These are phyloP conservation scores for Metschnikowia lochheadii DNA, from an alignment of 805 yeast species.

Conservation along the genomic window DNA sequence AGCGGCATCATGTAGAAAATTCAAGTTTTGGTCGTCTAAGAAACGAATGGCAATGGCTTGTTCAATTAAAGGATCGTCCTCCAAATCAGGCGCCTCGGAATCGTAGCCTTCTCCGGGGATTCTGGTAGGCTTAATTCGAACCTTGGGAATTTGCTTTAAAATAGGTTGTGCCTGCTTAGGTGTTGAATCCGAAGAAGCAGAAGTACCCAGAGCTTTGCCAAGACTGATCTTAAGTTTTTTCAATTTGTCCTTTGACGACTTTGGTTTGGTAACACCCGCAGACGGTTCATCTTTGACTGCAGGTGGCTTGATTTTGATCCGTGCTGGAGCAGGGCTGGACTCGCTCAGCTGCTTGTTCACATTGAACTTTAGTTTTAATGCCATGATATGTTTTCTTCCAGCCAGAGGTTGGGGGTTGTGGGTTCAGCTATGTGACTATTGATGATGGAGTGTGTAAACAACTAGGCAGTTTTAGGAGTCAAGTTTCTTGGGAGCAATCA, in stretches of 20 bases:
- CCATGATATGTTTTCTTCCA: slow-evolving; percentile 9
- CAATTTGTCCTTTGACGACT: slow-evolving; percentile 17
- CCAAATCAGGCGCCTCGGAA: slow-evolving; percentile 92
- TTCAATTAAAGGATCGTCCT: slow-evolving; percentile 89
- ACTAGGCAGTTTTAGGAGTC: background rate
- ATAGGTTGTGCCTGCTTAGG: slow-evolving; percentile 7
- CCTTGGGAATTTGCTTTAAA: slow-evolving; percentile 35
- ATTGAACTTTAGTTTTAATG: slow-evolving; percentile 20
- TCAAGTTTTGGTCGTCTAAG: slow-evolving; percentile 64
- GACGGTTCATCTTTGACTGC: slow-evolving; percentile 8
- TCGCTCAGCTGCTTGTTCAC: slow-evolving; percentile 12
- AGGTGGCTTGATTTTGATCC: slow-evolving; percentile 22
- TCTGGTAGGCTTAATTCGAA: slow-evolving; percentile 56
- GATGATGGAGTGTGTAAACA: background rate
- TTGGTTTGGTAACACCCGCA: slow-evolving; percentile 11
- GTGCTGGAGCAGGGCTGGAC: slow-evolving; percentile 10
- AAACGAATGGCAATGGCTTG: slow-evolving; percentile 80
- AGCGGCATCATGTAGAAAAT: slow-evolving; percentile 68
- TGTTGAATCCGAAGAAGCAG: slow-evolving; percentile 4
- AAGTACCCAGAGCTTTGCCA: slow-evolving; percentile 8
- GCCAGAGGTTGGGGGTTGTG: background rate
- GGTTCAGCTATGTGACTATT: background rate
- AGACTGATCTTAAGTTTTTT: slow-evolving; percentile 26
- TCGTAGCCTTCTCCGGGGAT: slow-evolving; percentile 95
- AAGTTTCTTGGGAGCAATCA: background rate